A percentile compares a stretch with the other conserved stretches of the same genome.
These are phyloP conservation scores for Tetrapyrgos nigripes DNA, from an alignment of 1,284 basidiomycete species.

Conservation along the genomic window DNA sequence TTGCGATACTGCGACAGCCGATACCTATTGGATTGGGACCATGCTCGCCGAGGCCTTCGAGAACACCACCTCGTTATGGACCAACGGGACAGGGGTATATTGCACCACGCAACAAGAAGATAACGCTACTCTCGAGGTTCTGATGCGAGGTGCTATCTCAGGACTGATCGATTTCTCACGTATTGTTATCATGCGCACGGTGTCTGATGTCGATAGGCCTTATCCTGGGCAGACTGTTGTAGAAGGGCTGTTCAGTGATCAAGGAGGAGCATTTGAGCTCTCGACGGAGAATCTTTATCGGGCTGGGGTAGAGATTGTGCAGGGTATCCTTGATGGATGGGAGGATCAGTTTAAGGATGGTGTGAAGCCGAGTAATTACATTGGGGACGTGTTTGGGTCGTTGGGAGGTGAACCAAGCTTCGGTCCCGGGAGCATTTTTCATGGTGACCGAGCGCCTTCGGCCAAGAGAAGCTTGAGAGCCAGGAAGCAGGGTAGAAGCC, in stretches of 20 bases:
- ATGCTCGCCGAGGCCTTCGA: constrained; percentile 46
- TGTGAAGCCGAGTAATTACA: constrained; percentile 34
- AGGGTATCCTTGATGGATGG: constrained; percentile 37
- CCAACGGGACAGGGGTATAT: constrained; percentile 43
- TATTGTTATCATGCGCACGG: constrained; percentile 51
- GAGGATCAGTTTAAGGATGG: constrained; percentile 30
- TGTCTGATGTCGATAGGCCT: constrained; percentile 50
- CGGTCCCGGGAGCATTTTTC: constrained; percentile 11
- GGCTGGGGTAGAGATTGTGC: constrained; percentile 36
- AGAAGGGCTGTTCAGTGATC: constrained; percentile 25
- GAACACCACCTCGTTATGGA: constrained; percentile 46
- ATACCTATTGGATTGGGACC: constrained; percentile 49
- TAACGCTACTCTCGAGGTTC: constrained; percentile 36
- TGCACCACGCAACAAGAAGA: constrained; percentile 54
- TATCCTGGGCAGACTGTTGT: constrained; percentile 32
- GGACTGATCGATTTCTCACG: constrained; percentile 49
- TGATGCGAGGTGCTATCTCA: constrained; percentile 45
- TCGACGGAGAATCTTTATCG: constrained; percentile 33
- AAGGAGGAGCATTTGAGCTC: constrained; percentile 26
- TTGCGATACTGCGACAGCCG: constrained; percentile 48
- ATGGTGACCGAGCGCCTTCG: not conserved
- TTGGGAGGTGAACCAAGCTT: constrained; percentile 34
- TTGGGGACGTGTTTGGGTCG: constrained; percentile 39
- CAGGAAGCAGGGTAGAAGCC: no score
- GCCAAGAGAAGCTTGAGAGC: no score